A percentile compares a stretch with the other conserved stretches of the same genome.
phyloP scores from a whole-genome alignment of 331 rosid genomes.

The Malus hybrid region DNA sequence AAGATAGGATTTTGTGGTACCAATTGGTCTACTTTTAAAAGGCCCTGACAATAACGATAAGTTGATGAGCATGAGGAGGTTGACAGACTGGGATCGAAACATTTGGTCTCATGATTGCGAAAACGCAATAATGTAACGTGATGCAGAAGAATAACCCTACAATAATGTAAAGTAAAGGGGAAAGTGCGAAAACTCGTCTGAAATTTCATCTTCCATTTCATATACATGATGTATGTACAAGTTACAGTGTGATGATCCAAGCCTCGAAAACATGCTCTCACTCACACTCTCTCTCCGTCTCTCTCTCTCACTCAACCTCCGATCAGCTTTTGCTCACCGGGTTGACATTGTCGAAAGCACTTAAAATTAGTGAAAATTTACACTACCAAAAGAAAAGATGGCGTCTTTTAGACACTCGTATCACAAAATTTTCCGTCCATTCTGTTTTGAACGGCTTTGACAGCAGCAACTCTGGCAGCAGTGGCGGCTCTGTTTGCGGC shows the following conservation, averaged over 20 bases:
- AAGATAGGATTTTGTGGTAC: constrained; percentile 11
- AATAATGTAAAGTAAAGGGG: constrained; percentile 4
- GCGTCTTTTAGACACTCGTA: constrained; percentile 28
- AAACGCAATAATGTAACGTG: too few relatives aligned
- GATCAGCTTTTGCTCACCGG: constrained; percentile 59
- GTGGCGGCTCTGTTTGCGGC: constrained; percentile 90
- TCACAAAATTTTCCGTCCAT: constrained; percentile 93
- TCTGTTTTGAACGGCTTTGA: constrained; percentile 90
- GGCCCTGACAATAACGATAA: background rate
- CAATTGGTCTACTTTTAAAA: background rate
- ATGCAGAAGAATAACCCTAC: background rate
- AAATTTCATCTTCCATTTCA: constrained; percentile 50
- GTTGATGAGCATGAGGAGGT: constrained; percentile 8
- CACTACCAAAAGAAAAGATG: constrained; percentile 36
- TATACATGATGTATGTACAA: constrained; percentile 74
- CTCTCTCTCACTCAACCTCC: constrained; percentile 53
- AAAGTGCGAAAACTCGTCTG: background rate
- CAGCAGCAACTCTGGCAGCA: constrained; percentile 98
- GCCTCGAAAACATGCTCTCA: constrained; percentile 32
- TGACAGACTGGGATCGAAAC: constrained; percentile 14
- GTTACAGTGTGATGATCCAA: constrained; percentile 53
- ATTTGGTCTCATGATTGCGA: constrained; percentile 15
- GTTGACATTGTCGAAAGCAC: constrained; percentile 55
- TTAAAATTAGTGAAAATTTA: constrained; percentile 55
- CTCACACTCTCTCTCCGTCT: too few relatives aligned